Base-by-base conservation (phyloP, 805 yeast species). In the Clavispora santaluciae region DNA sequence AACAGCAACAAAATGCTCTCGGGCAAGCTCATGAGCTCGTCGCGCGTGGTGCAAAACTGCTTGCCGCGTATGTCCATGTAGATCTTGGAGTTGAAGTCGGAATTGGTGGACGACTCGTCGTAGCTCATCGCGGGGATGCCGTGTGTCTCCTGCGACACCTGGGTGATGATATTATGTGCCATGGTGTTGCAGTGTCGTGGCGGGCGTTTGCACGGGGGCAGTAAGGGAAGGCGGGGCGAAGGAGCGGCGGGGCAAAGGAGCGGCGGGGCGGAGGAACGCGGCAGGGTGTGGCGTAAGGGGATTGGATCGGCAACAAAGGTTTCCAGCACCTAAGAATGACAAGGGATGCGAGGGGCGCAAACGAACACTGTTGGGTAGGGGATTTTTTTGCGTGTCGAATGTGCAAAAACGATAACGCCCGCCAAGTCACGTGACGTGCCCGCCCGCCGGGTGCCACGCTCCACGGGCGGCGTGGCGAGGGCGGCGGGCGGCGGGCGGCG, bases 11-110 rank as follows among this genome's bases (percentile, higher is more conserved):
- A 67, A 18, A 93, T 79, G 45, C 90, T 81, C 59, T 93, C 99
- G 1, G 99, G 99, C 23, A 93, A 68, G 39, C 88, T 80, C 87
- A 90, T 83, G 50, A 93, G 73, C 59, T 88, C 96, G 53, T 87
- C 95, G 46, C 96, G 73, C 5, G 95, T 81, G 36, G 93, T 81
- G 37, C 79, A 78, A 61, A 90, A 88, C 46, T 72, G 66, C 13
- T 64, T 64, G 15, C 95, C 96, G 37, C 96, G 76, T 40, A 91
- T 75, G 55, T 86, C 81, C 64, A 91, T 71, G 55, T 78, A 81
- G 41, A 91, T 86, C 45, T 79, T 74, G 5, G 90, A 80, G 57
- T 76, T 78, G 52, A 70, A 76, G 51, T 78, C 83, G 33, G 76
- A 74, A 42, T 66, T 66, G 40, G 57, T 41, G 35, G 39, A 36